Percentiles rank a stretch among this genome's conserved stretches.
phyloP scores from a whole-genome alignment of 805 yeast species.

The Wickerhamiella spandovensis region DNA sequence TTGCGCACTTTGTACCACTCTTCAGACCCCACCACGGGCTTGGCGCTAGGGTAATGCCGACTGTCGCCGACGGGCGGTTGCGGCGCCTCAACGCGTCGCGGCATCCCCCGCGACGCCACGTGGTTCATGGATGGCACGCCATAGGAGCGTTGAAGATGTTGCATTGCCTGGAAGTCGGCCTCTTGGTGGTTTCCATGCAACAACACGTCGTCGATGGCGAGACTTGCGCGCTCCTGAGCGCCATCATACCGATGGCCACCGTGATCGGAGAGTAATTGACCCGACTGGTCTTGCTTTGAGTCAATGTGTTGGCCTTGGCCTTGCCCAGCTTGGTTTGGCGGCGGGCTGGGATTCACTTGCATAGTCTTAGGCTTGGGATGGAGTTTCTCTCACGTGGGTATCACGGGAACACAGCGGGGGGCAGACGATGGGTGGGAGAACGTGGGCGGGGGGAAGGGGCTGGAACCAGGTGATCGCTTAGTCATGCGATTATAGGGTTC shows the following conservation, averaged over 20 bases:
- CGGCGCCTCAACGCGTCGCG: background rate
- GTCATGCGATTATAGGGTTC: background rate
- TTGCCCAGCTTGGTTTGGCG: background rate
- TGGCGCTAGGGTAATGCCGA: constrained; percentile 16
- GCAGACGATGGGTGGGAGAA: background rate
- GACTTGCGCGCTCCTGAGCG: constrained; percentile 1
- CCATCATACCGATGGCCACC: constrained; percentile 4
- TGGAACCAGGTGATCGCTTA: background rate
- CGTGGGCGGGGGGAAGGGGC: background rate
- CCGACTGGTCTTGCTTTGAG: background rate
- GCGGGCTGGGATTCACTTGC: background rate
- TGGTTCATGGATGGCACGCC: background rate
- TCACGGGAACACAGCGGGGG: constrained; percentile 2
- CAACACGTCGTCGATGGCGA: constrained; percentile 3
- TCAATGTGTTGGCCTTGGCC: background rate
- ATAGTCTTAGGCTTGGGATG: background rate
- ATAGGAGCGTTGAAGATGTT: constrained; percentile 4
- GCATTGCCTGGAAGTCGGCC: constrained; percentile 6
- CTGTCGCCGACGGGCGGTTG: background rate
- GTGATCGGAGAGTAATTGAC: background rate
- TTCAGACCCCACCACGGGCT: constrained; percentile 61
- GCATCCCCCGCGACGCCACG: background rate
- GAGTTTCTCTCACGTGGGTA: constrained; percentile 1
- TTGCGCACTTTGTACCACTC: constrained; percentile 77
- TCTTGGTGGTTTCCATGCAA: constrained; percentile 4